A percentile compares a stretch with the other conserved stretches of the same genome.
Conservation (phyloP, 345 rosid genomes). For the Combretum micranthum region DNA sequence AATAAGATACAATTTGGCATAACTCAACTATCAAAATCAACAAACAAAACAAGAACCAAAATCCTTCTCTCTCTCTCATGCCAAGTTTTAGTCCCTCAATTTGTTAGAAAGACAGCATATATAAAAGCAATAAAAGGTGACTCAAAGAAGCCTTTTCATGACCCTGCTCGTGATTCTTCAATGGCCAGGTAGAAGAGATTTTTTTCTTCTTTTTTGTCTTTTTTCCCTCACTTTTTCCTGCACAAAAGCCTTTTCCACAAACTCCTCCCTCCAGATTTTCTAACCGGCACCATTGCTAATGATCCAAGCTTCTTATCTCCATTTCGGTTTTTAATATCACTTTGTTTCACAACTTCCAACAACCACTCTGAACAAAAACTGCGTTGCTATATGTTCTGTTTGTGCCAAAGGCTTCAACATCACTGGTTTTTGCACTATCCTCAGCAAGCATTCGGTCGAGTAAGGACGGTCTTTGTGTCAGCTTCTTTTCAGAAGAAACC, state of each 20-base stretch:
- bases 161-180: too few relatives aligned
- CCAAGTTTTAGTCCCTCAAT: too few relatives aligned
- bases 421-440: slow-evolving; percentile 26
- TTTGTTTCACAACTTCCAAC: slow-evolving; percentile 23
- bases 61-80: too few relatives aligned
- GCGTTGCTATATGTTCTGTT: slow-evolving; percentile 19
- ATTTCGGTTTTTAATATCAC: slow-evolving; percentile 18
- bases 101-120: too few relatives aligned
- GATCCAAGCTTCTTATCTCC: slow-evolving; percentile 24
- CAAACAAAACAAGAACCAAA: too few relatives aligned
- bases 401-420: slow-evolving; percentile 10
- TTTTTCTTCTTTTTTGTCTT: slow-evolving; percentile 9
- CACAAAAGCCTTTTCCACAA: slow-evolving; percentile 70
- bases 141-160: too few relatives aligned
- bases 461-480: slow-evolving; percentile 58
- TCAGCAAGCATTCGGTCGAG: slow-evolving; percentile 86
- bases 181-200: slow-evolving; percentile 1
- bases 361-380: slow-evolving; percentile 20
- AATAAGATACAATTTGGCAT: too few relatives aligned
- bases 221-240: slow-evolving; percentile 48
- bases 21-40: too few relatives aligned
- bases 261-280: slow-evolving; percentile 35
- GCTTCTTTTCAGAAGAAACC: slow-evolving; percentile 29
- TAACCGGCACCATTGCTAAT: slow-evolving; percentile 51
- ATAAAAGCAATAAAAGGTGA: too few relatives aligned